phyloP scores from a whole-genome alignment of 306 rosid genomes.

The Astragalus membranaceus region DNA sequence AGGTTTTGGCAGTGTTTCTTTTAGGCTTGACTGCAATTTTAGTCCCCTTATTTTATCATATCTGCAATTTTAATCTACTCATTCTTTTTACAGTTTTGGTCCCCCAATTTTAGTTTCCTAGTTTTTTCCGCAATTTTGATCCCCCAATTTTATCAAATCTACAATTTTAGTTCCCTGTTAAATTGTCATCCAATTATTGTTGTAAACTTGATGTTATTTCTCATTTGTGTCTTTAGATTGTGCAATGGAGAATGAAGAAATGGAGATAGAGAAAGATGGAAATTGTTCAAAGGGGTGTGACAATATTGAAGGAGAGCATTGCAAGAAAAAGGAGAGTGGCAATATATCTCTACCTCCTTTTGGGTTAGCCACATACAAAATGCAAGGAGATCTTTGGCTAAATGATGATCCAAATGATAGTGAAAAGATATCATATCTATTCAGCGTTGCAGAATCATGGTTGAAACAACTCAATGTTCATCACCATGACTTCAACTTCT shows the following conservation, averaged over 20 bases:
- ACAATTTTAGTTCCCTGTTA: too few relatives aligned
- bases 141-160: too few relatives aligned
- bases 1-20: too few relatives aligned
- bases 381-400: constrained; percentile 63
- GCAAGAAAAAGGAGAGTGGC: not conserved
- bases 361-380: constrained; percentile 61
- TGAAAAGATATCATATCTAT: constrained; percentile 34
- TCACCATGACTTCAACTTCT: constrained; percentile 83
- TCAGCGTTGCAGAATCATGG: constrained; percentile 75
- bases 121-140: too few relatives aligned
- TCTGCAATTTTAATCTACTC: too few relatives aligned
- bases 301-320: not conserved
- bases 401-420: constrained; percentile 38
- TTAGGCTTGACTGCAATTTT: too few relatives aligned
- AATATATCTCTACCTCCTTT: constrained; percentile 44
- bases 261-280: constrained; percentile 4
- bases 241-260: constrained; percentile 16
- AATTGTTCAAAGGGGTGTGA: not conserved
- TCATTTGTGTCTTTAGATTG: constrained; percentile 21
- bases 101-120: too few relatives aligned
- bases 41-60: too few relatives aligned
- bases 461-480: constrained; percentile 57
- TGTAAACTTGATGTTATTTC: not conserved
- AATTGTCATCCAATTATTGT: not conserved
- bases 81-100: too few relatives aligned